phyloP scores from a whole-genome alignment of 257 asterid species.

The Nicotiana otophora region DNA sequence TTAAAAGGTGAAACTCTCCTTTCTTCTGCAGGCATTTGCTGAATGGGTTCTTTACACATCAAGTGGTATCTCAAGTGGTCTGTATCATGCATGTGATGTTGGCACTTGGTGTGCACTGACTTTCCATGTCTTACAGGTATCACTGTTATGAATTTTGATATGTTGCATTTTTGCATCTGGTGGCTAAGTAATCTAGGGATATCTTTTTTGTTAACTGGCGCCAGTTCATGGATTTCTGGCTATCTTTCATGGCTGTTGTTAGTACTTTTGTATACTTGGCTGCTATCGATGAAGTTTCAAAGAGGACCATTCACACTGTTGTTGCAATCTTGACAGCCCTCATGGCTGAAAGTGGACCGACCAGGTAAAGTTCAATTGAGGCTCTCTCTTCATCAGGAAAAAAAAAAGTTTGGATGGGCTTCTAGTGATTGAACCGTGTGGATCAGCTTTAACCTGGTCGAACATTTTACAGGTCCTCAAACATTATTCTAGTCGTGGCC shows the following conservation, averaged over 20 bases:
- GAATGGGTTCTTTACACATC: conserved; percentile 95
- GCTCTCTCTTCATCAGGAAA: not conserved
- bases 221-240: conserved; percentile 98
- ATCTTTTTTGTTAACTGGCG: not conserved
- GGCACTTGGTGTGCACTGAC: conserved; percentile 91
- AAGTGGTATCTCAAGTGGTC: conserved; percentile 88
- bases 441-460: conserved; percentile 7
- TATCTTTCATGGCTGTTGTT: conserved; percentile 96
- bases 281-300: conserved; percentile 62
- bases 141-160: not conserved
- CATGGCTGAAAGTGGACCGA: conserved; percentile 90
- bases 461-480: conserved; percentile 60
- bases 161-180: not conserved
- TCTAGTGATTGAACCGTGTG: not conserved
- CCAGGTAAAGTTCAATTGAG: conserved; percentile 43
- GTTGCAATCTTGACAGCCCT: conserved; percentile 88
- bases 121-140: conserved; percentile 82
- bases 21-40: conserved; percentile 67
- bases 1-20: not conserved
- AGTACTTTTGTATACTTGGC: conserved; percentile 83
- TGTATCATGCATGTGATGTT: conserved; percentile 92
- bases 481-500: conserved; percentile 58
- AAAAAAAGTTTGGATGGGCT: not conserved
- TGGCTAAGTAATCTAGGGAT: not conserved
- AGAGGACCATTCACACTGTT: conserved; percentile 83